Evolutionary conservation across 2,329 filamentous ascomycete genomes (phyloP).

Genomic region (Diaporthe sp.): DNA sequence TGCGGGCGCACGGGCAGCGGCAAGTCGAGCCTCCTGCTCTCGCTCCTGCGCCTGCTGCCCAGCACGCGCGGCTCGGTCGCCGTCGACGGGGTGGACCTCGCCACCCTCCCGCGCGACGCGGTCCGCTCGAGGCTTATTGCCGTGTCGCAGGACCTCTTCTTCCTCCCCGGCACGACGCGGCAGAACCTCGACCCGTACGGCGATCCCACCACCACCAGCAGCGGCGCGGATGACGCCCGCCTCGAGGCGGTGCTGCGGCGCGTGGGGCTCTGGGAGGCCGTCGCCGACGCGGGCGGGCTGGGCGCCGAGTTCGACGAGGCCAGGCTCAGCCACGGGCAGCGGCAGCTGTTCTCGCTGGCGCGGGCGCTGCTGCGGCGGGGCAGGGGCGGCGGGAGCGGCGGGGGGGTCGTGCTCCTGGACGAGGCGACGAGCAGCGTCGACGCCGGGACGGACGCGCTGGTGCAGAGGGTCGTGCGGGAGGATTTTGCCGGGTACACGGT

Average conservation of each 20-base stretch:
- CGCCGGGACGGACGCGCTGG: conserved; percentile 65
- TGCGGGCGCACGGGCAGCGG: conserved; percentile 52
- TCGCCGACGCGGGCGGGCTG: conserved; percentile 43
- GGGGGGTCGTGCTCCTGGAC: conserved; percentile 58
- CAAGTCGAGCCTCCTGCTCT: conserved; percentile 50
- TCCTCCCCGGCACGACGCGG: conserved; percentile 62
- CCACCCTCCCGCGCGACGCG: conserved; percentile 44
- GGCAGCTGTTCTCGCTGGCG: conserved; percentile 65
- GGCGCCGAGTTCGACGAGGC: conserved; percentile 52
- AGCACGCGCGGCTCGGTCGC: conserved; percentile 56
- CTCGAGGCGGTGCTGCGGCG: conserved; percentile 59
- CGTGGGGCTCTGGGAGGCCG: conserved; percentile 56
- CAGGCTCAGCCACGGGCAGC: conserved; percentile 58
- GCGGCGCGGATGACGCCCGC: conserved; percentile 44
- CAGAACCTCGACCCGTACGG: conserved; percentile 62
- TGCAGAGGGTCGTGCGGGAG: conserved; percentile 67
- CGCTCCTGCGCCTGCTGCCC: conserved; percentile 63
- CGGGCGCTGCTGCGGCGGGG: conserved; percentile 57
- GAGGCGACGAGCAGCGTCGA: conserved; percentile 67
- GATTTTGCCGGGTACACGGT: conserved; percentile 69
- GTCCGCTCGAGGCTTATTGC: conserved; percentile 54
- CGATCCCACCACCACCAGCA: too few relatives aligned
- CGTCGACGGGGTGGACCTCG: conserved; percentile 59
- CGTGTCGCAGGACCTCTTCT: conserved; percentile 65
- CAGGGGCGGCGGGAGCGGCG: conserved; percentile 49